Base-by-base conservation (phyloP, 257 asterid genomes). In the Anisodus tanguticus region DNA sequence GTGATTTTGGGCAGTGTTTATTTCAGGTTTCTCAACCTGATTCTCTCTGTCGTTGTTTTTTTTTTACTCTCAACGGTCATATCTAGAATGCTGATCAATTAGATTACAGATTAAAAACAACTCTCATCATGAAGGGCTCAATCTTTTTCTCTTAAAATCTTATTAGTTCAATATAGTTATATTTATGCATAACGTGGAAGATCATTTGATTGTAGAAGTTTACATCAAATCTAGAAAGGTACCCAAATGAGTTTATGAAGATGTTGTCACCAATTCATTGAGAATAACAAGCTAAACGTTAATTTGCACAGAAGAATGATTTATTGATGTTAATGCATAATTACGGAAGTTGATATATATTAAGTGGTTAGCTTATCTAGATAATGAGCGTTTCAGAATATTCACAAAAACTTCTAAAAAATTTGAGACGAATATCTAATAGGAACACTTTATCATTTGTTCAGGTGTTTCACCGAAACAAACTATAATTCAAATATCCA, bases 1-100 rank as follows among this genome's bases (percentile, higher is more conserved):
- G 35, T n/a, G 11, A 60, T 60, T 26, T 22, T 5, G 17, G n/a
- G 1, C 5, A 43, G 16, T 8, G 57, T 9, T 45, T 71, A n/a
- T 70, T 9, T 71, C 60, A 74, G 80, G 43, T 45, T 72, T 72
- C 39, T 45, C 10, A 10, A 72, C 59, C 62, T 22, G 22, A 74
- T 74, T 74, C 37, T 68, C n/a, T 69, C 6, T 45, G 11, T 22
- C 0, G 26, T 22, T 22, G 26, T 22, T 22, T 22, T 22, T 22
- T 12, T 19, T 12, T 47, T 74, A 49, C 53, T 71, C 41, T 12
- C 37, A 74, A 74, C 80, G 80, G 80, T 47, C 80, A 71, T 71
- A 35, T 12, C 10, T 54, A 2, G 45, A 41, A 41, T 41, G 45
- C 45, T 59, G 31, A 60, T 60, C 31, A 6, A 63, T 8, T 63